Percentiles rank a stretch among this genome's conserved stretches.
Conservation (phyloP, 2,329 filamentous ascomycete genomes). For the Cordyceps fumosorosea region DNA sequence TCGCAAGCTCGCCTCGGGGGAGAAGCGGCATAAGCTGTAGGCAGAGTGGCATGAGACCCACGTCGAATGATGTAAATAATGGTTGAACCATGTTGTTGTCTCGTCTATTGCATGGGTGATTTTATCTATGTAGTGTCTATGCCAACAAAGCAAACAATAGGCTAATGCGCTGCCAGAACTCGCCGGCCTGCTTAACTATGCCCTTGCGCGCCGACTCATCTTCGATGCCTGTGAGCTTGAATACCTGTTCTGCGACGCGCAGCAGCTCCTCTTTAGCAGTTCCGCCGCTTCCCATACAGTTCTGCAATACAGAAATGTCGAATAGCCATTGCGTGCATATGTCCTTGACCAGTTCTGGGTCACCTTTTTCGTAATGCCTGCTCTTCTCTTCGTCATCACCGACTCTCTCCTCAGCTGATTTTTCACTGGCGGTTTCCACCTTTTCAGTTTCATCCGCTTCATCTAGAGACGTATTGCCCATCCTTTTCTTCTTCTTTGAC, state of each 20-base stretch:
- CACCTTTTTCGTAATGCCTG: not conserved
- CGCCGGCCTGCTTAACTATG: conserved; percentile 56
- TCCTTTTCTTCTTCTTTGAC: conserved; percentile 14
- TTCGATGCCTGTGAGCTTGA: conserved; percentile 41
- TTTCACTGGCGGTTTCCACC: conserved; percentile 1
- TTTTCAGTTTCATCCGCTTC: conserved; percentile 15
- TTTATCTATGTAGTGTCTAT: conserved; percentile 18
- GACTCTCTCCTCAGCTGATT: conserved; percentile 6
- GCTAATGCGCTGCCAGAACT: conserved; percentile 79
- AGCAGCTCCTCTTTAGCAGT: conserved; percentile 28
- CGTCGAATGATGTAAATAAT: too few relatives aligned
- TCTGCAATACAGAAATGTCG: conserved; percentile 47
- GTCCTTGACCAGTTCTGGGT: conserved; percentile 32
- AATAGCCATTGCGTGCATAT: conserved; percentile 55
- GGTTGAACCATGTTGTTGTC: not conserved
- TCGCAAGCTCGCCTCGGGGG: conserved; percentile 70
- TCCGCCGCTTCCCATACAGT: conserved; percentile 33
- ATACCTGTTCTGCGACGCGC: conserved; percentile 40
- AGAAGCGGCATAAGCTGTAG: conserved; percentile 92
- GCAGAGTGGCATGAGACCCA: not conserved
- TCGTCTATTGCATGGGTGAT: not conserved
- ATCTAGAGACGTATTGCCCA: conserved; percentile 13
- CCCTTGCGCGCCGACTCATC: conserved; percentile 42
- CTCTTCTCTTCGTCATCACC: not conserved
- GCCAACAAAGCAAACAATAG: conserved; percentile 74